Base-by-base conservation (phyloP, 1,284 basidiomycete genomes). In the Ganoderma sinense region DNA sequence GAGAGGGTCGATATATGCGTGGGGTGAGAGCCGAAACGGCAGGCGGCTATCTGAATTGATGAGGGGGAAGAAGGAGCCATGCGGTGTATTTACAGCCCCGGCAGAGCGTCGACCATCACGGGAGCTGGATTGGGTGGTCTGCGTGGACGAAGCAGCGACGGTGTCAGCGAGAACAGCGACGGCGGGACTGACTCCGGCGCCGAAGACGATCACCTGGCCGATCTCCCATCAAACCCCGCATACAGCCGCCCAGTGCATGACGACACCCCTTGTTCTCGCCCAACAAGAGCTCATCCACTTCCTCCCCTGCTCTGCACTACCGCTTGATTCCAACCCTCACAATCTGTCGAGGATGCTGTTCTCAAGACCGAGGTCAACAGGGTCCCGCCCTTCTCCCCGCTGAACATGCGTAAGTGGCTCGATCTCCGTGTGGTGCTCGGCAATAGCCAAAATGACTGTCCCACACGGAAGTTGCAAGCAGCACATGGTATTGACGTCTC, bases 51-150 rank as follows among this genome's bases (percentile, higher is more conserved):
- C 55, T 26, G 53, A 61, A 61, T 55, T 41, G 43, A 40, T 48
- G 69, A 45, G 65, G 68, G 68, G 41, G 68, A 64, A 59, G 66
- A 62, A 64, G 58, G 62, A 36, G 53, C 59, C 66, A 63, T 64
- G 62, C 33, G 70, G 65, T 64, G 62, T 36, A 16, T 61, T 26
- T 61, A 61, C 59, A 61, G 40, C 53, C 39, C 36, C 53, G 23
- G 36, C 13, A 18, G 51, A 53, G 29, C 18, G 23, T 31, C 20
- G 48, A 39, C 7, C 40, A 43, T 65, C 64, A 58, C 23, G 53
- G 20, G 63, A 33, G 40, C 64, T 53, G 20, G 56, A 65, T 65
- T 18, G 53, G 55, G 53, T 48, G 39, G 20, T 8, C 18, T 65
- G 10, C n/a, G 64, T 10, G 31, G 51, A 31, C 36, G 63, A 55